Evolutionary conservation across 2,329 filamentous ascomycete species (phyloP).

Genomic region (Diaporthe australafricana): DNA sequence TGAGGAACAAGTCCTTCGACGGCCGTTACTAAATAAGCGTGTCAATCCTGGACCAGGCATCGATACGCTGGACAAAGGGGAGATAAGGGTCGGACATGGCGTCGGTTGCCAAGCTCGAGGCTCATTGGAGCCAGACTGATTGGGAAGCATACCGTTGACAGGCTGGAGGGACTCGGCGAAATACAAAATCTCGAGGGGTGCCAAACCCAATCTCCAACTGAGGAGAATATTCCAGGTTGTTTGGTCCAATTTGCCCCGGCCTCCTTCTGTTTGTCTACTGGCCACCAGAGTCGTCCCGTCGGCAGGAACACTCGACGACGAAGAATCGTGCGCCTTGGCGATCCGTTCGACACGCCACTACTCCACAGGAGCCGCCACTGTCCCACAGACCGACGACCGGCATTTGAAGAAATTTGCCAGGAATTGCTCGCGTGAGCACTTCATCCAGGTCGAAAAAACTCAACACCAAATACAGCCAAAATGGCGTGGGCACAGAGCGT

Average conservation of each 20-base stretch:
- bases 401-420: slow-evolving; percentile 16
- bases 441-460: neutral
- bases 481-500: slow-evolving; percentile 63
- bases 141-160: neutral
- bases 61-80: slow-evolving; percentile 6
- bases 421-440: slow-evolving; percentile 9
- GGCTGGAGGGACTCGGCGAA: neutral
- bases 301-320: slow-evolving; percentile 10
- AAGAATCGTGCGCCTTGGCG: slow-evolving; percentile 19
- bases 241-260: neutral
- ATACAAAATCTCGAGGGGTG: slow-evolving; percentile 11
- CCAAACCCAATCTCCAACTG: neutral
- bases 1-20: slow-evolving; percentile 13
- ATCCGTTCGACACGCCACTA: slow-evolving; percentile 25
- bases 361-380: slow-evolving; percentile 25
- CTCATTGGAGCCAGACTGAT: slow-evolving; percentile 20
- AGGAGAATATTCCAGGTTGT: neutral
- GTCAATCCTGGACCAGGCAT: neutral
- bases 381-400: slow-evolving; percentile 11
- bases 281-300: slow-evolving; percentile 1
- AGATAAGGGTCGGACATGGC: slow-evolving; percentile 29
- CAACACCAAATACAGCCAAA: slow-evolving; percentile 33
- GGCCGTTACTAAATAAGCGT: slow-evolving; percentile 24
- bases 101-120: slow-evolving; percentile 25
- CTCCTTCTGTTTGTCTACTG: slow-evolving; percentile 33